Base-by-base conservation (phyloP, 163 green algal species). In the Chloromonas sp. region DNA sequence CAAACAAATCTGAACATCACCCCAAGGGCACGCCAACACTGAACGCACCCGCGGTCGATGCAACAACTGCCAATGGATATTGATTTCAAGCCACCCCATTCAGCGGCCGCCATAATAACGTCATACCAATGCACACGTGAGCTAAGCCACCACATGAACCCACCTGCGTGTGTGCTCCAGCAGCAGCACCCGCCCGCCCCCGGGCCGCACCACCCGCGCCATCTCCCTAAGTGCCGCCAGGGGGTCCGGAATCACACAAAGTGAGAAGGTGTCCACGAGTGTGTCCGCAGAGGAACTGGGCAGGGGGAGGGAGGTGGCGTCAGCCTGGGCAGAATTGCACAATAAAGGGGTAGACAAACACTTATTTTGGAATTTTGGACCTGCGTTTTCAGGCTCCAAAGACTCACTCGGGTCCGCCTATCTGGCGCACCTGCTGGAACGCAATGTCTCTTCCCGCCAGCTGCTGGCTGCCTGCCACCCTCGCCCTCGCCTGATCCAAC, bases 221-320 rank as follows among this genome's bases (percentile, higher is more conserved):
- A 97, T 92, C 87, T 96, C 92, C 58, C 14, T 78, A 2, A 90
- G 81, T 0, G 94, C 94, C 57, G 87, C 86, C 1, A 61, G 15
- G 0, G 95, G 93, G 60, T 95, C 84, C 0, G 85, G 80, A 60
- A 95, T 96, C 0, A 98, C 95, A 79, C 95, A 98, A 60, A 98
- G 84, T 83, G 87, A 94, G 88, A 97, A 98, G 1, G 95, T 97
- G 89, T 96, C 93, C 14, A 97, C 84, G 15, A 97, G 91, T 3
- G 85, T 89, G 86, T 98, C 94, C 78, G 95, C 97, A 58, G 81
- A 89, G 59, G 36, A 81, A n/a, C 90, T 83, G 3, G 82, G 14
- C 84, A 94, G 96, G 0, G 91, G 90, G 85, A 98, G 89, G 0
- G 61, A 36, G 60, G 88, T 88, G 1, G 93, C 94, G 85, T 97